Evolutionary conservation across 2,329 filamentous ascomycete genomes (phyloP), one percentile per base, ranked within the genome.

Genomic region (Alternaria brassicae): DNA sequence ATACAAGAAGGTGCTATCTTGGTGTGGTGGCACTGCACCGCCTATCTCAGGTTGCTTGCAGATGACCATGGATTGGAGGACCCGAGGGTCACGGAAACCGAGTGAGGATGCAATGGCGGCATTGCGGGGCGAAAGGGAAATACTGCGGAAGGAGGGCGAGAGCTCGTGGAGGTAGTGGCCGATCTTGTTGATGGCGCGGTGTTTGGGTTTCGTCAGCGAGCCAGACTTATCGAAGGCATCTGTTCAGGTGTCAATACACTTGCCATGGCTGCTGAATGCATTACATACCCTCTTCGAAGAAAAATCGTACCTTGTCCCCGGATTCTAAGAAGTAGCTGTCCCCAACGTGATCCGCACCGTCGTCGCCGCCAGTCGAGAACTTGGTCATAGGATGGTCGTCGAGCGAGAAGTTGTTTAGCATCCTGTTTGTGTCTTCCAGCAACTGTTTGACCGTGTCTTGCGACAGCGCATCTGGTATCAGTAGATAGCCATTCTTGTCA

Each of bases 21-120:
- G 93, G 77, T 99, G 95, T 21, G 92, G 88, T 1, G 91, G 92
- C 41, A 98, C 95, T 2, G 91, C 91, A 21, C 91, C 94, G 27
- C 95, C 95, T 53, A 98, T 97, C 79, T 96, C 92, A 21, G 95
- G 93, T 80, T 97, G 94, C 79, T 99, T 99, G 86, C 93, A 97
- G 70, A 99, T 98, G 27, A 98, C 85, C 95, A 99, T 99, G 77
- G 91, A 95, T 82, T 99, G 95, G 52, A 99, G 83, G 5, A 89
- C 84, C 19, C 90, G 83, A 2, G 93, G 91, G 76, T 96, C 91
- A 4, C 67, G 71, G 81, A 93, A 97, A 2, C 90, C 90, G 10
- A 97, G 83, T 8, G 85, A 84, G 42, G 82, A 81, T 1, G 93
- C 92, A 13, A 97, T 88, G 5, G 83, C 86, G 0, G 78, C 83